These are phyloP conservation scores for Moesziomyces sp. DNA, from an alignment of 1,284 basidiomycete genomes.

Conservation along the genomic window DNA sequence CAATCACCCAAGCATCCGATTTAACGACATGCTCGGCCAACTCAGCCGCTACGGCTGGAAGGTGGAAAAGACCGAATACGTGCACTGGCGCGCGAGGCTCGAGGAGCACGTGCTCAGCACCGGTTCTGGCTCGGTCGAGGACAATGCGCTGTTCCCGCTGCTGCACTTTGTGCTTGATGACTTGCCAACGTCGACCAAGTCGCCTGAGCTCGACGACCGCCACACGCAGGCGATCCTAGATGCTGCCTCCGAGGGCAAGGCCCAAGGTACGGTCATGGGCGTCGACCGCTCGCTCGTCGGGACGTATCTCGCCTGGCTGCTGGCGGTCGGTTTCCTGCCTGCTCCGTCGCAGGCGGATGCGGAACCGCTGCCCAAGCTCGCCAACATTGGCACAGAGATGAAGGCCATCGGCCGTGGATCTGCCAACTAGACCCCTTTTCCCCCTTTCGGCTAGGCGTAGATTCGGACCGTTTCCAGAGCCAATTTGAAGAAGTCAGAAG, in stretches of 20 bases:
- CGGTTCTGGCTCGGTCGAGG: constrained; percentile 72
- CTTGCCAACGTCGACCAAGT: constrained; percentile 93
- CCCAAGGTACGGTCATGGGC: constrained; percentile 72
- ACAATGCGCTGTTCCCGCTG: constrained; percentile 96
- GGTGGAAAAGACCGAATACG: constrained; percentile 84
- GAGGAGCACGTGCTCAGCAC: constrained; percentile 87
- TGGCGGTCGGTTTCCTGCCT: constrained; percentile 82
- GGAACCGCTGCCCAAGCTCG: constrained; percentile 55
- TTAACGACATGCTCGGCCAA: constrained; percentile 85
- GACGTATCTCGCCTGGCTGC: constrained; percentile 92
- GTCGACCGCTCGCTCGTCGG: constrained; percentile 84
- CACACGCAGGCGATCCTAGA: constrained; percentile 80
- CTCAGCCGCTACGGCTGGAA: constrained; percentile 84
- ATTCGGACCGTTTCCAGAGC: not conserved
- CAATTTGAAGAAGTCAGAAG: not conserved
- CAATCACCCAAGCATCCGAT: constrained; percentile 85
- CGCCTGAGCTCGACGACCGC: constrained; percentile 87
- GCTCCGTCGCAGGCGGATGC: constrained; percentile 27
- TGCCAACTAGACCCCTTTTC: constrained; percentile 41
- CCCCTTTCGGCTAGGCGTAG: no score
- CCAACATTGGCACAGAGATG: constrained; percentile 41
- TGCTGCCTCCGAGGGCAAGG: constrained; percentile 70
- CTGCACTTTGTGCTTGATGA: constrained; percentile 98
- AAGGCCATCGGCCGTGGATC: constrained; percentile 66
- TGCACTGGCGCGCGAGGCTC: constrained; percentile 88